Base-by-base conservation (phyloP, 2,329 filamentous ascomycete species). In the Venturia carpophila region DNA sequence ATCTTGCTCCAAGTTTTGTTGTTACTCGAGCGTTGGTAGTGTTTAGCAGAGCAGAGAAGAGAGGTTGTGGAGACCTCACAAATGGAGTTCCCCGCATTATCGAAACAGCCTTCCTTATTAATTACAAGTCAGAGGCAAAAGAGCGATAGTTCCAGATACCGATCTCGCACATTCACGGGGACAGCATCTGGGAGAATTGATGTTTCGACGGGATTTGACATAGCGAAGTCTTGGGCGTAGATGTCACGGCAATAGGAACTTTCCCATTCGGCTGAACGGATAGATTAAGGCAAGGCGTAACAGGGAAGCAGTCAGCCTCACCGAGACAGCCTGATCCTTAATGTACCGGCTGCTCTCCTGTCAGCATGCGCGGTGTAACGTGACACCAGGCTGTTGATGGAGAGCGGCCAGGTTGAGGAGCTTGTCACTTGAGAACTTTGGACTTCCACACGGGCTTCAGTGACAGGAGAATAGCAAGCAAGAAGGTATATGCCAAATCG, bases 21-120 rank as follows among this genome's bases (percentile, higher is more conserved):
- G 37, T 45, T 15, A 45, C 39, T 61, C 39, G 60, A 58, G 52
- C 30, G 30, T n/a, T 61, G 56, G 15, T 39, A 24, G 56, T 60
- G 56, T 60, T 60, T 21, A 11, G 56, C 13, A 37, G 17, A 37
- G 56, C 10, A 37, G 17, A 37, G 17, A 37, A 34, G 52, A 21
- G 21, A 34, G 4, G n/a, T 55, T 24, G 52, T 19, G n/a, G 30
- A 58, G 2, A 7, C 30, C 24, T 27, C n/a, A n/a, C 10, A 52
- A 52, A 52, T 34, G 52, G 37, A 37, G 17, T 37, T 27, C 52
- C 52, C 52, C 52, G 52, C 52, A 58, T 37, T 24, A 37, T 47
- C 45, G 45, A n/a, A 34, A 3, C 30, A 34, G 30, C 30, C 30
- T 34, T 34, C 30, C 30, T 34, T 34, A 6, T 34, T 6, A 34